These are phyloP conservation scores for Isoetes taiwanensis DNA, from an alignment of 75 land plant species.

Conservation along the genomic window DNA sequence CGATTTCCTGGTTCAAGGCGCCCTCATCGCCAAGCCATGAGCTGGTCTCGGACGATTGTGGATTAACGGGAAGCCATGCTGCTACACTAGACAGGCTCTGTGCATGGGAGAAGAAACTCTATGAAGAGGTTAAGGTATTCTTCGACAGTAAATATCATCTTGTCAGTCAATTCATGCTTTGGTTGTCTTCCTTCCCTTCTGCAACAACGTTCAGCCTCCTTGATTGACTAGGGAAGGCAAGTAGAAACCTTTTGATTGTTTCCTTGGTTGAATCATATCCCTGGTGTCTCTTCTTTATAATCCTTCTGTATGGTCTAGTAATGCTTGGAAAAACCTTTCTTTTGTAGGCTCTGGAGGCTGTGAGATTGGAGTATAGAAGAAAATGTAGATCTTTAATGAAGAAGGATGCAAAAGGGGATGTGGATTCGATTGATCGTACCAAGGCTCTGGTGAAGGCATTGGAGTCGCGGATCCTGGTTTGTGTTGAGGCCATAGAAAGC, in stretches of 20 bases:
- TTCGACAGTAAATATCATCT: too few relatives aligned
- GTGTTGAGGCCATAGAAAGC: neutral
- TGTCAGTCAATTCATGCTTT: too few relatives aligned
- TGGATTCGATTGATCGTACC: neutral
- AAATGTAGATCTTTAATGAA: neutral
- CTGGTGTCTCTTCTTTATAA: too few relatives aligned
- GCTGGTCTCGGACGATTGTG: neutral
- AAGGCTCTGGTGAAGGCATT: neutral
- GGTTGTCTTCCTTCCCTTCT: too few relatives aligned
- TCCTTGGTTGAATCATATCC: too few relatives aligned
- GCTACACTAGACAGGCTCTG: neutral
- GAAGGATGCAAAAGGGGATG: neutral
- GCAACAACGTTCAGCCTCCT: too few relatives aligned
- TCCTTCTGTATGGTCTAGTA: too few relatives aligned
- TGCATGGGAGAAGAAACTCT: conserved; percentile 4
- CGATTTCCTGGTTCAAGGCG: neutral
- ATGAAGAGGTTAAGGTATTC: conserved; percentile 8
- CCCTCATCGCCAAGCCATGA: neutral
- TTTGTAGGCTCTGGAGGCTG: neutral
- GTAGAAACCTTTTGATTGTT: too few relatives aligned
- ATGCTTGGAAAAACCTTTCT: too few relatives aligned
- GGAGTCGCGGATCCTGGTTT: neutral
- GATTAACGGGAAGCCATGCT: neutral
- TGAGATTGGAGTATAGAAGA: neutral
- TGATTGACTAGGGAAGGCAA: too few relatives aligned